A percentile compares a stretch with the other conserved stretches of the same genome.
Evolutionary conservation across 2,329 filamentous ascomycete genomes (phyloP).

Genomic region (Colletotrichum musicola): DNA sequence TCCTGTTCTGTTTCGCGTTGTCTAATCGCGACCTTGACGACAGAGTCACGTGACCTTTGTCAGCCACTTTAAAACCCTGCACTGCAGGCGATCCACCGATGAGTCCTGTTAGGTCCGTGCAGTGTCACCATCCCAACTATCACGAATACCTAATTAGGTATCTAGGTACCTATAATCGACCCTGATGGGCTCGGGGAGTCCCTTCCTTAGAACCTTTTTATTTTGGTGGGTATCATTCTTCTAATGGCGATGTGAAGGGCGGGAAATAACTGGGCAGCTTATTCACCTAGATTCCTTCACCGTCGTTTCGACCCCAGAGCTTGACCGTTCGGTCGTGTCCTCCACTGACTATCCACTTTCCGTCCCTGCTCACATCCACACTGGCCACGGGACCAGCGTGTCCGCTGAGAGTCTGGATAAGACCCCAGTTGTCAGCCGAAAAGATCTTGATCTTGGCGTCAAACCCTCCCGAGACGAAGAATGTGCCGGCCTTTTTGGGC

Average conservation of each 20-base stretch:
- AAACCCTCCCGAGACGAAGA: slow-evolving; percentile 91
- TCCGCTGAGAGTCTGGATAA: slow-evolving; percentile 88
- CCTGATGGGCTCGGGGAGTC: too few relatives aligned
- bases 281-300: slow-evolving; percentile 60
- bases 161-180: background rate
- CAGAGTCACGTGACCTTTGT: slow-evolving; percentile 1
- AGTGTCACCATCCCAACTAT: slow-evolving; percentile 1
- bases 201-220: background rate
- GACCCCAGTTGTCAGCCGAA: slow-evolving; percentile 94
- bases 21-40: background rate
- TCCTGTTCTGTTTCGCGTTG: background rate
- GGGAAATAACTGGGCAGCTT: background rate
- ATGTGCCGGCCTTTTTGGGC: slow-evolving; percentile 90
- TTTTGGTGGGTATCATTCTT: slow-evolving; percentile 25
- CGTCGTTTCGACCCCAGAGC: slow-evolving; percentile 91
- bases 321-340: slow-evolving; percentile 97
- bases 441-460: slow-evolving; percentile 97
- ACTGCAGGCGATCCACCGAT: background rate
- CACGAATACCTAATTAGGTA: background rate
- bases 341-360: slow-evolving; percentile 92
- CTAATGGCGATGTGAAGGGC: background rate
- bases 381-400: slow-evolving; percentile 94
- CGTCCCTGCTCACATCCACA: slow-evolving; percentile 87
- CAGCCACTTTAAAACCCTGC: slow-evolving; percentile 10
- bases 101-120: background rate